Conservation (phyloP, 139 green algal species). For the Mesostigma viride region DNA sequence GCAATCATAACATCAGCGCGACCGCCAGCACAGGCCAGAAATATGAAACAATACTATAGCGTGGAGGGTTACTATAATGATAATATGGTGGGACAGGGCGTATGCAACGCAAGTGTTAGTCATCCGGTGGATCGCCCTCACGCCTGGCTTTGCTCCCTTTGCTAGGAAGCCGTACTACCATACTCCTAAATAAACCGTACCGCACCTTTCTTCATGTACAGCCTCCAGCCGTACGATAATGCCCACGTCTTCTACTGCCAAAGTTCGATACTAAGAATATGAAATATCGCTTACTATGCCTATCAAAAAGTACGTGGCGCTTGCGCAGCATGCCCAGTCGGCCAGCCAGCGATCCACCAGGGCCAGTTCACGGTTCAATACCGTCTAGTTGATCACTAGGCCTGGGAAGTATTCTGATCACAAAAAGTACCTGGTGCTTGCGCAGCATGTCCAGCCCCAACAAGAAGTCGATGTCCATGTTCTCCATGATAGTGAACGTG, state of each 20-base stretch:
- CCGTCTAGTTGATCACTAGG: too few species aligned
- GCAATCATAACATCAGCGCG: too few species aligned
- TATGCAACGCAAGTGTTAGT: too few species aligned
- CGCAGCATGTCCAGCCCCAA: conserved; percentile 94
- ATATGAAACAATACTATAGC: too few species aligned
- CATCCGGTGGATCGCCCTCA: too few species aligned
- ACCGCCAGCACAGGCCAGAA: too few species aligned
- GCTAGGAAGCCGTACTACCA: too few species aligned
- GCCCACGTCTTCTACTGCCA: not conserved
- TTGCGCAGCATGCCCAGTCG: conserved; percentile 83
- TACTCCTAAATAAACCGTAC: too few species aligned
- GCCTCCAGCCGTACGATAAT: not conserved
- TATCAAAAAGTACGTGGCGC: conserved; percentile 42
- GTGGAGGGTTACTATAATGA: too few species aligned
- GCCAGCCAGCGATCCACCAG: not conserved
- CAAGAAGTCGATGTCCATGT: conserved; percentile 77
- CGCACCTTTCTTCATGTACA: not conserved
- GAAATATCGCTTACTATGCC: not conserved
- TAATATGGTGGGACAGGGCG: too few species aligned
- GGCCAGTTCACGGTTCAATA: not conserved
- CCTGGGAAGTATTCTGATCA: not conserved
- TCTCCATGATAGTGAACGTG: conserved; percentile 85
- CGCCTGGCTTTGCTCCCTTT: too few species aligned
- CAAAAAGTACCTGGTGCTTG: conserved; percentile 47
- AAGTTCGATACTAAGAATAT: not conserved